Conservation (phyloP, 2,329 filamentous ascomycete genomes). For the Stachybotrys chlorohalonatus region DNA sequence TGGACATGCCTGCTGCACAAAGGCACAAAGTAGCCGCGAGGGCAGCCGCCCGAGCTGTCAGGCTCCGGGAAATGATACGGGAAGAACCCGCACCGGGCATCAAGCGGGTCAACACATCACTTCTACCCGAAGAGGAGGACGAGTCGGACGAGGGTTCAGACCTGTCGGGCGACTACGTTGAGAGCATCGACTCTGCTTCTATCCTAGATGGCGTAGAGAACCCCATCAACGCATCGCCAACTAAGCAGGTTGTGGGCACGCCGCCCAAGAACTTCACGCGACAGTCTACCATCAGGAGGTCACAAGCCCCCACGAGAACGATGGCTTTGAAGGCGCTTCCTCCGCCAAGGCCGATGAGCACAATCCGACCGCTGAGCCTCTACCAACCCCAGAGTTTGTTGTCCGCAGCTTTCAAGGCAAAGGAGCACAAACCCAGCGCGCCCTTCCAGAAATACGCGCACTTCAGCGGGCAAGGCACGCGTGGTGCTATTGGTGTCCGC, state of each 20-base stretch:
- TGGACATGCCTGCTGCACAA: constrained; percentile 58
- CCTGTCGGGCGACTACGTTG: constrained; percentile 55
- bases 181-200: constrained; percentile 61
- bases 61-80: constrained; percentile 27
- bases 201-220: constrained; percentile 58
- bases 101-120: constrained; percentile 36
- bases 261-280: constrained; percentile 51
- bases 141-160: constrained; percentile 55
- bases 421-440: constrained; percentile 57
- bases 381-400: constrained; percentile 62
- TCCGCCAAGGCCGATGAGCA: constrained; percentile 59
- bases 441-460: constrained; percentile 71
- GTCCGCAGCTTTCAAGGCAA: constrained; percentile 63
- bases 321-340: constrained; percentile 57
- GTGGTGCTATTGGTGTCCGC: constrained; percentile 65
- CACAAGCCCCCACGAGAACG: constrained; percentile 45
- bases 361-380: constrained; percentile 56
- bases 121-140: constrained; percentile 49
- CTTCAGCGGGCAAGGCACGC: constrained; percentile 68
- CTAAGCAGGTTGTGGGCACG: constrained; percentile 52
- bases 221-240: constrained; percentile 44
- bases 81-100: constrained; percentile 29
- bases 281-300: constrained; percentile 56
- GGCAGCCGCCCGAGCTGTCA: constrained; percentile 36
- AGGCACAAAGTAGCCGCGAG: constrained; percentile 52